phyloP scores from a whole-genome alignment of 495 filamentous ascomycete genomes.

The Aspergillus cavernicola region DNA sequence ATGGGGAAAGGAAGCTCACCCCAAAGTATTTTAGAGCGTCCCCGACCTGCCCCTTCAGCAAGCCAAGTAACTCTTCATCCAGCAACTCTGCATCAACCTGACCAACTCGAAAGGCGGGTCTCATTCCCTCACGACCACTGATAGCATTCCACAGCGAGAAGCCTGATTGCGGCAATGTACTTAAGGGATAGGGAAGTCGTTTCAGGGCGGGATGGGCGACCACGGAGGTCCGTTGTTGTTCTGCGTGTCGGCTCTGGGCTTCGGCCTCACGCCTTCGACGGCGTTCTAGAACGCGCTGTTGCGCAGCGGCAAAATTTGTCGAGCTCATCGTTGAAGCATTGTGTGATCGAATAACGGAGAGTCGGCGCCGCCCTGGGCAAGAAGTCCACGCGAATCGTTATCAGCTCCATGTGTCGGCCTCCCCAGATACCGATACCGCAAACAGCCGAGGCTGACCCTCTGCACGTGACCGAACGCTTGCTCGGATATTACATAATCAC shows the following conservation, averaged over 20 bases:
- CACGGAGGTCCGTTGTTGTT: conserved; percentile 55
- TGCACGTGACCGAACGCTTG: conserved; percentile 24
- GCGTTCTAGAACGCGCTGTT: conserved; percentile 75
- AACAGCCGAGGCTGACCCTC: conserved; percentile 30
- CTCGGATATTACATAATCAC: not conserved
- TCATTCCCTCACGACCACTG: conserved; percentile 70
- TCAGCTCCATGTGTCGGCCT: conserved; percentile 17
- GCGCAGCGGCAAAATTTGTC: conserved; percentile 78
- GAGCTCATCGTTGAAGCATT: conserved; percentile 60
- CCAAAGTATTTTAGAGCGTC: conserved; percentile 87
- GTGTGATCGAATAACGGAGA: conserved; percentile 11
- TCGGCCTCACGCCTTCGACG: conserved; percentile 67
- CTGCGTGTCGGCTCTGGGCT: conserved; percentile 50
- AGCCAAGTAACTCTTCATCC: conserved; percentile 85
- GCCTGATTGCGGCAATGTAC: conserved; percentile 52
- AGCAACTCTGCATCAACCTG: conserved; percentile 96
- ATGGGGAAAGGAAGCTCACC: conserved; percentile 39
- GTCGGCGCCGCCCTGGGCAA: not conserved
- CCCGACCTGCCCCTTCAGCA: conserved; percentile 82
- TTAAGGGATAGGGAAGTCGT: conserved; percentile 62
- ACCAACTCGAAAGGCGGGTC: conserved; percentile 86
- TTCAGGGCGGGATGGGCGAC: conserved; percentile 49
- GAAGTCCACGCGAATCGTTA: not conserved
- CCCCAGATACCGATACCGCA: conserved; percentile 27
- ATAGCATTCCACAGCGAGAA: conserved; percentile 65